Percentiles rank a stretch among this genome's conserved stretches.
Conservation (phyloP, 2,329 filamentous ascomycete species). For the Scedosporium dehoogii region DNA sequence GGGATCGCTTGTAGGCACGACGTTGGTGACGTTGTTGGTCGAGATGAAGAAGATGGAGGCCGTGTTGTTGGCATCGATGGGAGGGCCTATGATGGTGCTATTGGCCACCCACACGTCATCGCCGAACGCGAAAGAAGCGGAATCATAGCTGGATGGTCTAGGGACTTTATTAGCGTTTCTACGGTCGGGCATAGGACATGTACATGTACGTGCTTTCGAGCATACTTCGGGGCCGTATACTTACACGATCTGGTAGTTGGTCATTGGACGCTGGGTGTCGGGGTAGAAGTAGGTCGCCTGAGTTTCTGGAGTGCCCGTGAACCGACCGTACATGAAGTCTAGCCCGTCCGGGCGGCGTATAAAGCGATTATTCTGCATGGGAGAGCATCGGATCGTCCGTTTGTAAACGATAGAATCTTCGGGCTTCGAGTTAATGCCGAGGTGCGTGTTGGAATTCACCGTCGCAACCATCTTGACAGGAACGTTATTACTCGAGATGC, state of each 20-base stretch:
- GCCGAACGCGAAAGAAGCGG: constrained; percentile 1
- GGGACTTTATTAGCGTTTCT: background rate
- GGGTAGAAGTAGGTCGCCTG: constrained; percentile 5
- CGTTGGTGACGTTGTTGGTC: constrained; percentile 4
- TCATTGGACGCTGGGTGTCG: background rate
- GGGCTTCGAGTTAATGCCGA: constrained; percentile 2
- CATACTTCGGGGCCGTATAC: background rate
- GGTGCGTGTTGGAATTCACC: constrained; percentile 6
- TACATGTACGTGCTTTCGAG: background rate
- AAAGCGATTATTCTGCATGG: constrained; percentile 1
- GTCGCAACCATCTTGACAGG: constrained; percentile 4
- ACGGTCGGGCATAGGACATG: background rate
- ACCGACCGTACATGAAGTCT: constrained; percentile 5
- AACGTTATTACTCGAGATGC: constrained; percentile 2
- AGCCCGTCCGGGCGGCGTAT: background rate
- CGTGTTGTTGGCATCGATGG: constrained; percentile 3
- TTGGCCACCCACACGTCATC: background rate
- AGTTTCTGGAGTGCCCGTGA: background rate
- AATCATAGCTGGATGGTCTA: constrained; percentile 1
- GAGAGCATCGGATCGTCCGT: constrained; percentile 2
- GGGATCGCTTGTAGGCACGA: constrained; percentile 1
- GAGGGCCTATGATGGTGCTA: background rate
- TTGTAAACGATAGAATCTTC: constrained; percentile 4
- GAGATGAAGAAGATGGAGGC: constrained; percentile 7
- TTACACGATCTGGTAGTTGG: constrained; percentile 3